phyloP scores from a whole-genome alignment of 1,284 basidiomycete species.

The Fomes fomentarius region DNA sequence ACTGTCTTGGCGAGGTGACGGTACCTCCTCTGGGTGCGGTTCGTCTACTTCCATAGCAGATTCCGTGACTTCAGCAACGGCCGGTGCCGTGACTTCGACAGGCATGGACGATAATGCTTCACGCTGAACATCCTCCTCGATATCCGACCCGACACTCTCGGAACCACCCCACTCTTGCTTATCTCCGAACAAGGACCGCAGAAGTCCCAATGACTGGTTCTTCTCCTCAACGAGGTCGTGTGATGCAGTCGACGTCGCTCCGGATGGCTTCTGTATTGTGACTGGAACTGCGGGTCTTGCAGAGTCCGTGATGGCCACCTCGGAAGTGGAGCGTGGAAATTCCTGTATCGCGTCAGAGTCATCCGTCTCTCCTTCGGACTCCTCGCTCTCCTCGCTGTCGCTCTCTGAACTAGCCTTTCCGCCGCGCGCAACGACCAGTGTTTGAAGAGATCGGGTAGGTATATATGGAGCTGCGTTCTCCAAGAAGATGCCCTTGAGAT shows the following conservation, averaged over 20 bases:
- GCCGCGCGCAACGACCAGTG: neutral
- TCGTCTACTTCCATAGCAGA: slow-evolving; percentile 19
- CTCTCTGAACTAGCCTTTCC: neutral
- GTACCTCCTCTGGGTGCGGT: no score
- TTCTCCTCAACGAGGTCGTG: slow-evolving; percentile 50
- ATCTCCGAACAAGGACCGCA: slow-evolving; percentile 55
- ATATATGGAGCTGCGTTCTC: slow-evolving; percentile 38
- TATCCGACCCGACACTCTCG: slow-evolving; percentile 54
- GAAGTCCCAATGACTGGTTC: slow-evolving; percentile 47
- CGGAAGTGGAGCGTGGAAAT: neutral
- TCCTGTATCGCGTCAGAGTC: slow-evolving; percentile 14
- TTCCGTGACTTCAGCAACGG: slow-evolving; percentile 25
- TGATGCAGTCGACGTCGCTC: slow-evolving; percentile 6
- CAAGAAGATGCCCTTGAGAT: slow-evolving; percentile 68
- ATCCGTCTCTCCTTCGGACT: slow-evolving; percentile 10
- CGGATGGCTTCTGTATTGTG: neutral
- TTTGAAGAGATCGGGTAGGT: neutral
- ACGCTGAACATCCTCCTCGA: slow-evolving; percentile 47
- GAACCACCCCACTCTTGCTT: slow-evolving; percentile 53
- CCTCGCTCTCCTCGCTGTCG: slow-evolving; percentile 2
- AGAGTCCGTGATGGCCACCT: slow-evolving; percentile 1
- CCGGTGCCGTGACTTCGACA: slow-evolving; percentile 5
- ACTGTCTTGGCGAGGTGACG: no score
- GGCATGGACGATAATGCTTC: neutral
- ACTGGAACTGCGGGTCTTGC: neutral